Evolutionary conservation across 805 yeast species (phyloP).

Genomic region (Suhomyces sp.): DNA sequence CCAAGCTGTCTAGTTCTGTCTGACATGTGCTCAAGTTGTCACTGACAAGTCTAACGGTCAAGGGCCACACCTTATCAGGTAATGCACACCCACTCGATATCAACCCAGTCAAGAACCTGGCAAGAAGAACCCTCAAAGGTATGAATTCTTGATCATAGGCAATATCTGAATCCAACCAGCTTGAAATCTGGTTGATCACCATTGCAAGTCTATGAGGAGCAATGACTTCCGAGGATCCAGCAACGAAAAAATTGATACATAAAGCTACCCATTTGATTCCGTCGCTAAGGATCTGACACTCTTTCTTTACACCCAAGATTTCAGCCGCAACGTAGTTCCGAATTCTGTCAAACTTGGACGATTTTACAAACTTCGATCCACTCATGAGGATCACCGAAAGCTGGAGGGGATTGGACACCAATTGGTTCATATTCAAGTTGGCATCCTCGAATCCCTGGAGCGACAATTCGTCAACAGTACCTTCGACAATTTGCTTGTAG

Average conservation of each 20-base stretch:
- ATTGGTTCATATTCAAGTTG: constrained; percentile 29
- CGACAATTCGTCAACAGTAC: constrained; percentile 13
- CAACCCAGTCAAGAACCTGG: constrained; percentile 40
- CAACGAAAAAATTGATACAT: constrained; percentile 40
- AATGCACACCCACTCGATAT: constrained; percentile 12
- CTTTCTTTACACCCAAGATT: constrained; percentile 50
- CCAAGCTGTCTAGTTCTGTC: constrained; percentile 36
- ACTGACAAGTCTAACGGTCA: constrained; percentile 37
- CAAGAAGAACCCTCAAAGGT: constrained; percentile 48
- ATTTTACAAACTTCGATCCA: constrained; percentile 31
- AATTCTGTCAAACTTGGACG: constrained; percentile 45
- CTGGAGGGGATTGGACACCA: constrained; percentile 30
- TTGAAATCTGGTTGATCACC: constrained; percentile 51
- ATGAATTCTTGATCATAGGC: constrained; percentile 58
- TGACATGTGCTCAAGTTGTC: constrained; percentile 45
- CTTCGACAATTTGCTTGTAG: constrained; percentile 6
- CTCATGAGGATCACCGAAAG: constrained; percentile 29
- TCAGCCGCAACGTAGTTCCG: constrained; percentile 66
- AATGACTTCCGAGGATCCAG: constrained; percentile 40
- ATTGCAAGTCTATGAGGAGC: constrained; percentile 64
- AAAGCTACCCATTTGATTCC: constrained; percentile 50
- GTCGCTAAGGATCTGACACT: constrained; percentile 34
- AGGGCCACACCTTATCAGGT: constrained; percentile 34
- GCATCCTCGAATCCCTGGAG: constrained; percentile 15
- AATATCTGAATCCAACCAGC: constrained; percentile 61